A percentile compares a stretch with the other conserved stretches of the same genome.
phyloP scores from a whole-genome alignment of 441 rosid species.

The Adansonia rubrostipa region DNA sequence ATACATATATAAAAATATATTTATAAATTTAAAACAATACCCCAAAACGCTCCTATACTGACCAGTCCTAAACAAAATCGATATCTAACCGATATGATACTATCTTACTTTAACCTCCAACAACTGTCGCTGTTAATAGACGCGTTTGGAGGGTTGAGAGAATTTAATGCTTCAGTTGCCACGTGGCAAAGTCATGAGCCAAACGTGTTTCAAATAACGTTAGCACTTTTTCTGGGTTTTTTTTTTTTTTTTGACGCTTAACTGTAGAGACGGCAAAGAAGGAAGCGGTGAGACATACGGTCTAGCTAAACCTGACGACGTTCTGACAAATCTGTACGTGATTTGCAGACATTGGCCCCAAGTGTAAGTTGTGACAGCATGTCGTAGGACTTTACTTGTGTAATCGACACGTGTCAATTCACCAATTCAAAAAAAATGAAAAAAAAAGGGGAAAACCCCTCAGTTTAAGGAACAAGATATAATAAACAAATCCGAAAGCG shows the following conservation, averaged over 20 bases:
- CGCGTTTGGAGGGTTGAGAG: neutral
- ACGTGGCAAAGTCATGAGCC: constrained; percentile 17
- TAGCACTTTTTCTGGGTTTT: neutral
- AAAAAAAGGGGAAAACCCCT: neutral
- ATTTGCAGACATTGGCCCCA: constrained; percentile 33
- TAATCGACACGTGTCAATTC: constrained; percentile 28
- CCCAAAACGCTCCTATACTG: no score
- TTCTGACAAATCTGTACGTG: constrained; percentile 54
- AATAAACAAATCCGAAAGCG: constrained; percentile 37
- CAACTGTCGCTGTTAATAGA: constrained; percentile 20
- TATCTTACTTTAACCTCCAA: constrained; percentile 22
- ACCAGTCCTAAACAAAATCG: no score
- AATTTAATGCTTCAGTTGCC: neutral
- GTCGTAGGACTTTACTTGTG: constrained; percentile 23
- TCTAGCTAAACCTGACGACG: constrained; percentile 35
- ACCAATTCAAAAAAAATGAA: neutral
- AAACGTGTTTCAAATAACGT: neutral
- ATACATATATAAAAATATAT: no score
- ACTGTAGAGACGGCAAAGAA: constrained; percentile 30
- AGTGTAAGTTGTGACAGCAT: constrained; percentile 24
- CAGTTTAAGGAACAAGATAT: constrained; percentile 27
- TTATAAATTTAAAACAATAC: no score
- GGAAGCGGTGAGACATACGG: constrained; percentile 23
- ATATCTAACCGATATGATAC: no score
- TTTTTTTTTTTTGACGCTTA: neutral